Evolutionary conservation across 768 basidiomycete species (phyloP).

Genomic region (Tricholoma sp.): DNA sequence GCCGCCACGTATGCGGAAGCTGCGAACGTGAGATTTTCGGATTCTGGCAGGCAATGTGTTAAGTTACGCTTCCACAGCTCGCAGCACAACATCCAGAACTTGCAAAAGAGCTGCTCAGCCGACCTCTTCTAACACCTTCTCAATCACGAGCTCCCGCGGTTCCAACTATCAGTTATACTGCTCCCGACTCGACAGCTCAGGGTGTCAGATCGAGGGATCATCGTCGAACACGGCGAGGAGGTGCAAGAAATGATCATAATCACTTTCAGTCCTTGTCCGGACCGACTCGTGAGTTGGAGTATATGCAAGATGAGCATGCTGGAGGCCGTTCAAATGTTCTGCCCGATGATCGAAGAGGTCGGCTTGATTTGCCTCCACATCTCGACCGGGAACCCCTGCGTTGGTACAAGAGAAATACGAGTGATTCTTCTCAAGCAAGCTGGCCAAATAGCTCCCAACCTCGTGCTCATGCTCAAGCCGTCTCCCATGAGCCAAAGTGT

Average conservation of each 20-base stretch:
- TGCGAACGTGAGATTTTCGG: slow-evolving; percentile 27
- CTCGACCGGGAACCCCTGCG: neutral
- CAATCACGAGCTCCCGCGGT: neutral
- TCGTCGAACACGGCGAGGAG: neutral
- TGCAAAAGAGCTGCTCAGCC: slow-evolving; percentile 26
- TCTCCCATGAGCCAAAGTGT: neutral
- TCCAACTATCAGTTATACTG: neutral
- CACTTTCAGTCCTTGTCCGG: neutral
- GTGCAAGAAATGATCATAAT: neutral
- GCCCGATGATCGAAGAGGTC: neutral
- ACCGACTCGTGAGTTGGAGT: neutral
- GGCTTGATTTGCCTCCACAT: neutral
- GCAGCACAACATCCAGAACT: slow-evolving; percentile 29
- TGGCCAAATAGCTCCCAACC: neutral
- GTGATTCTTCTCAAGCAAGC: neutral
- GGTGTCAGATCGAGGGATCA: neutral
- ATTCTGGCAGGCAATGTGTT: neutral
- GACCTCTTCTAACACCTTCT: slow-evolving; percentile 20
- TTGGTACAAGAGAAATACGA: neutral
- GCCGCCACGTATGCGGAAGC: slow-evolving; percentile 35
- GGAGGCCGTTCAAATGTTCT: neutral
- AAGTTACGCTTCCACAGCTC: slow-evolving; percentile 19
- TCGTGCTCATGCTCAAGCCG: neutral
- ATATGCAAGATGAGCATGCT: neutral
- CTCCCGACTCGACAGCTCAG: neutral